Base-by-base conservation (phyloP, 2,329 filamentous ascomycete genomes). In the Lomentospora prolificans region DNA sequence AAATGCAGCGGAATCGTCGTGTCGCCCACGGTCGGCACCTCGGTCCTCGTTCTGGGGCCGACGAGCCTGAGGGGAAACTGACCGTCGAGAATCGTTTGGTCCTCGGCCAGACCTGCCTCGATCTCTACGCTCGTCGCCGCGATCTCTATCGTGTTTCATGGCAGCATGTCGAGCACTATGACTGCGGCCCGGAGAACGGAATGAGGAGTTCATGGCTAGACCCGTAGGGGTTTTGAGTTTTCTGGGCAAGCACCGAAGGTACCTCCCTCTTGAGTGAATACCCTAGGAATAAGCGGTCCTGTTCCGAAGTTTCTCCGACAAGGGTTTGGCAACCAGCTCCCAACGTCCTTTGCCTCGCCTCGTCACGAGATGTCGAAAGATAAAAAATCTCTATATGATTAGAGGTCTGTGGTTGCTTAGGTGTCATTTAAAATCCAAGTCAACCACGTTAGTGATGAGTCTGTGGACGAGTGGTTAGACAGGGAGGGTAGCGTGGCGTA, bases 101-200 rank as follows among this genome's bases (percentile, higher is more conserved):
- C 66, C 66, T 65, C 67, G 66, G 59, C 68, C 67, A 58, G 62
- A 61, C 61, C 67, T 65, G 65, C 65, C 66, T 66, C 66, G 61
- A 60, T 71, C 67, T 66, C 67, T 51, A 27, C 55, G 64, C 61
- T 67, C 62, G 53, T 70, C 67, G 64, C 71, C 62, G 61, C 62
- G 64, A 67, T 65, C 64, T 63, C 65, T 63, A 57, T 64, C 64
- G 66, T 71, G 67, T 64, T 60, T 71, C 70, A 72, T 72, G 66
- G 69, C 68, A 69, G 66, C 69, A 72, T 71, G 61, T 66, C 64
- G 65, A 65, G 60, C 62, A 61, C 61, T 60, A 60, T 57, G 62
- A 60, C 53, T 55, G 44, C 22, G 46, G 44, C 31, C 46, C 24
- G 46, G 24, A 48, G 14, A 25, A 31, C 19, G 31, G 44, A 48